Percentiles rank a stretch among this genome's conserved stretches.
These are phyloP conservation scores for Trichophyton simii DNA, from an alignment of 2,329 filamentous ascomycete species.

Conservation along the genomic window DNA sequence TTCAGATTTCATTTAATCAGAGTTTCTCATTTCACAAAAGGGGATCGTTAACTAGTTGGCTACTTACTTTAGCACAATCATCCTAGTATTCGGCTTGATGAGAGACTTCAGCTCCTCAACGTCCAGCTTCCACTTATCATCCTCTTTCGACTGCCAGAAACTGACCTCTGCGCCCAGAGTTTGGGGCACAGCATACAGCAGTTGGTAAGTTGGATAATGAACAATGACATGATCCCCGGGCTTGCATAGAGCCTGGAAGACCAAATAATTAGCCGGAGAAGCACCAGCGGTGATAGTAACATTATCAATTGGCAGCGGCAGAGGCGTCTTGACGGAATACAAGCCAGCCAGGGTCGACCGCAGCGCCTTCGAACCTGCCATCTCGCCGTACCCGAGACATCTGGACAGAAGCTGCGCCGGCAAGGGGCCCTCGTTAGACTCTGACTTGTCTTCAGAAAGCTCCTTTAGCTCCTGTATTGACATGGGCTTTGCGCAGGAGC, in stretches of 20 bases:
- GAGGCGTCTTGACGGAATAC: constrained; percentile 46
- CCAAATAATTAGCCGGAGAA: constrained; percentile 73
- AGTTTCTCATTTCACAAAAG: background rate
- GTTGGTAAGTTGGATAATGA: constrained; percentile 77
- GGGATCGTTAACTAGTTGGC: background rate
- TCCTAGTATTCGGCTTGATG: constrained; percentile 39
- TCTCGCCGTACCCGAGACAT: constrained; percentile 60
- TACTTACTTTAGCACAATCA: constrained; percentile 50
- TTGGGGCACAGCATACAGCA: constrained; percentile 63
- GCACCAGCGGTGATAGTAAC: constrained; percentile 68
- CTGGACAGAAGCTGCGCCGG: constrained; percentile 37
- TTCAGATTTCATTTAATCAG: constrained; percentile 50
- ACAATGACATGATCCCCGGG: constrained; percentile 74
- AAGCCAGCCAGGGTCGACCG: constrained; percentile 52
- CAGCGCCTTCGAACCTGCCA: constrained; percentile 53
- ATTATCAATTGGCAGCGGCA: constrained; percentile 44
- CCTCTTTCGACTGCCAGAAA: constrained; percentile 57
- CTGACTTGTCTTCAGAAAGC: constrained; percentile 41
- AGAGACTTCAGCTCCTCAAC: constrained; percentile 52
- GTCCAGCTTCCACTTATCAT: constrained; percentile 55
- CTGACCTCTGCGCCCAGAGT: constrained; percentile 65
- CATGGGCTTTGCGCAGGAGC: constrained; percentile 45
- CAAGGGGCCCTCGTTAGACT: constrained; percentile 14
- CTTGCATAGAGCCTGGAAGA: constrained; percentile 58
- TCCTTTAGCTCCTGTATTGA: constrained; percentile 41